Evolutionary conservation across 2,329 filamentous ascomycete genomes (phyloP), one percentile per base, ranked within the genome.

Genomic region (Colletotrichum simmondsii): DNA sequence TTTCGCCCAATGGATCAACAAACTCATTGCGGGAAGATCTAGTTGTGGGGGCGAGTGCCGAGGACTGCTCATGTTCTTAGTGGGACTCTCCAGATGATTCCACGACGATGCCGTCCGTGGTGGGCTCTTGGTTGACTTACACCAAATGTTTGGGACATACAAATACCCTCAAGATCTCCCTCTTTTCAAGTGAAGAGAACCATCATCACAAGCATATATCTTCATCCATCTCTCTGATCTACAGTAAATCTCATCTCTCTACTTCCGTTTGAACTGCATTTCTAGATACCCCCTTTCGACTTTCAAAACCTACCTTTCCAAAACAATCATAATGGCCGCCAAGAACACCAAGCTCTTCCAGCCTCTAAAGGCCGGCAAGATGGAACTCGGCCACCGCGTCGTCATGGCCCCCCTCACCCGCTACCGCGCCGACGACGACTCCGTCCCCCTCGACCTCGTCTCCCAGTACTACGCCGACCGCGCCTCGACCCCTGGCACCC

Each of bases 401-500:
- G 85, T 84, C 53, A 86, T 92, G 83, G 87, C 89, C 0, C 89
- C 90, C 2, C 80, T 92, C 68, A 91, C 89, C n/a, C 85, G 88
- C 22, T 85, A 84, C 77, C 87, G 88, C 64, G 83, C 83, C 63
- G 82, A 84, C 66, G 81, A 88, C 68, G 74, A 82, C n/a, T 77
- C 80, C 11, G 76, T 2, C 77, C 81, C 14, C 46, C 74, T 79
- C 2, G 52, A 58, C 0, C 75, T 80, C 42, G 77, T 80, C 56
- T 64, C 75, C 32, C 74, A 77, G 62, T 80, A 81, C 72, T 81
- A 81, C 71, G 74, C 76, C 10, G 79, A 81, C 70, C 76, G 79
- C 10, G 79, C 75, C 16, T 78, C 77, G 10, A 92, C 89, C 78
- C 74, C 73, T 11, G 88, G 89, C 74, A 81, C 78, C 1, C 68